Evolutionary conservation across 106 monocot species (phyloP), one percentile per base, ranked within the genome.

Genomic region (Dendrobium chrysotoxum): DNA sequence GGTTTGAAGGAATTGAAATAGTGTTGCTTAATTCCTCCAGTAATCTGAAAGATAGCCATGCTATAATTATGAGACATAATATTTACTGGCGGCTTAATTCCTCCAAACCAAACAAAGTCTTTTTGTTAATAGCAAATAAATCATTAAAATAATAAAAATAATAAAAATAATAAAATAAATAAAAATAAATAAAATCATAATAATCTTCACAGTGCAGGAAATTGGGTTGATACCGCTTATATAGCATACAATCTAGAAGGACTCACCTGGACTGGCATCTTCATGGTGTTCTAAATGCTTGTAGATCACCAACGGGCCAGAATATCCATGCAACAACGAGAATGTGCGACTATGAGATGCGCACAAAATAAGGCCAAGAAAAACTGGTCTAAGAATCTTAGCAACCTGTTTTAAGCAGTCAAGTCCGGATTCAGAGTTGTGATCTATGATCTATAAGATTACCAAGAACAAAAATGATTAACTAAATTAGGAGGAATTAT

Each of bases 341-440:
- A 99, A 99, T 53, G 99, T 99, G 17, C 99, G 95, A 58, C 99
- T 93, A 77, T 99, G 99, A 12, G 99, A 99, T 12, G 89, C 83
- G 78, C 95, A 91, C 80, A 99, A 89, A 82, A 99, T 95, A 50
- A 95, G 81, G 41, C 93, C 87, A 83, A 99, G 91, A 78, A 99
- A 53, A 23, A 99, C 4, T 64, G 99, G 90, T 77, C 99, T 84
- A 28, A 91, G 44, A 41, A 81, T 81, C 82, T 91, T 99, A 41
- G 93, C 88, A 73, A 91, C 81, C 99, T 99, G 88, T 45, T 80
- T 30, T 17, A 58, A 70, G 58, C 9, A 38, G 71, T 61, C 26
- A 23, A 45, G 40, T 16, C 72, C 75, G 13, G 77, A 73, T 85
- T 53, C 55, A 76, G 55, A 40, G 66, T 9, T 6, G 9, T 3